Percentiles rank a stretch among this genome's conserved stretches.
These are phyloP conservation scores for Blastobotrys serpentis DNA, from an alignment of 1,139 yeast species.

Conservation along the genomic window DNA sequence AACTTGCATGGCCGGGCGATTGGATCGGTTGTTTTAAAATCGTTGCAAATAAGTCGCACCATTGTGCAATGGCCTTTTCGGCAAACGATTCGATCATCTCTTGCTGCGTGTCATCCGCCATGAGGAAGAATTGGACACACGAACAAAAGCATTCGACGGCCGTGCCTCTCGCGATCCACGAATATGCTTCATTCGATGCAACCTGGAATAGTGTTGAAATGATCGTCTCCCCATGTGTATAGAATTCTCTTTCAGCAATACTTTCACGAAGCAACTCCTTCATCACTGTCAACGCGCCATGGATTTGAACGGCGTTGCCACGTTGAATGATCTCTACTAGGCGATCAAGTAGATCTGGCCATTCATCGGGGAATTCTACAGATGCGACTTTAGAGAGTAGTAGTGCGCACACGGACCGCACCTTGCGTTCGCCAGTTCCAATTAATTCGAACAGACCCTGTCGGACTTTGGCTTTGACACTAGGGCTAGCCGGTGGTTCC, in stretches of 20 bases:
- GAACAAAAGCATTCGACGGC: slow-evolving; percentile 37
- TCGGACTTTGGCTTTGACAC: slow-evolving; percentile 53
- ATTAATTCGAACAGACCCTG: slow-evolving; percentile 52
- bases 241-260: slow-evolving; percentile 81
- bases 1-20: slow-evolving; percentile 14
- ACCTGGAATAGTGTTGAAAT: slow-evolving; percentile 27
- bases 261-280: slow-evolving; percentile 83
- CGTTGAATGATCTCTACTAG: slow-evolving; percentile 47
- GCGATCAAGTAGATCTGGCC: slow-evolving; percentile 69
- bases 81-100: slow-evolving; percentile 29
- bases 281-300: slow-evolving; percentile 70
- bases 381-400: slow-evolving; percentile 83
- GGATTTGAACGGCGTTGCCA: slow-evolving; percentile 40
- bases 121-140: slow-evolving; percentile 33
- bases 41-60: slow-evolving; percentile 31
- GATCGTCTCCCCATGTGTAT: slow-evolving; percentile 55
- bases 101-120: slow-evolving; percentile 26
- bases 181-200: slow-evolving; percentile 22
- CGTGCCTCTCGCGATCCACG: slow-evolving; percentile 23
- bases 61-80: slow-evolving; percentile 28
- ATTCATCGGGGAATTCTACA: slow-evolving; percentile 91
- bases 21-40: slow-evolving; percentile 23
- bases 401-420: slow-evolving; percentile 67
- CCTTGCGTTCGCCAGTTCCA: slow-evolving; percentile 54
- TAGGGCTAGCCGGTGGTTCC: slow-evolving; percentile 61